Percentiles rank a stretch among this genome's conserved stretches.
Conservation (phyloP, 2,329 filamentous ascomycete genomes). For the Gnomoniopsis sp. region DNA sequence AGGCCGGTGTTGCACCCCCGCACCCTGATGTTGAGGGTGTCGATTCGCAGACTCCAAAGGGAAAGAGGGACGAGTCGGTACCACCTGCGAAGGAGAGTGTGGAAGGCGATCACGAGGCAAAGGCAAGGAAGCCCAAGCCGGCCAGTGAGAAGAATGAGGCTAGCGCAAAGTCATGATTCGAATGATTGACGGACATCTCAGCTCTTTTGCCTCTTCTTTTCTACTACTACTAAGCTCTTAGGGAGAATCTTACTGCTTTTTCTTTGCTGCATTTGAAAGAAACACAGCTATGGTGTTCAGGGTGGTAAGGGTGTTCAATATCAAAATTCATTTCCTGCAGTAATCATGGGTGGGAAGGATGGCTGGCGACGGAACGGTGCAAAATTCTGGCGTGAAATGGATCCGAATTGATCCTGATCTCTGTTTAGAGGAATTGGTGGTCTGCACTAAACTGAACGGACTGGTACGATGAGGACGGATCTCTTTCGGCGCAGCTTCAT, state of each 20-base stretch:
- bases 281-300: neutral
- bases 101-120: constrained; percentile 57
- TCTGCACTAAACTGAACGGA: neutral
- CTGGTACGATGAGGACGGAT: neutral
- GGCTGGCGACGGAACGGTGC: neutral
- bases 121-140: constrained; percentile 55
- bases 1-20: constrained; percentile 46
- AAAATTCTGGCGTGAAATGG: neutral
- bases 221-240: neutral
- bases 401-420: neutral
- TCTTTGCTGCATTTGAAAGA: neutral
- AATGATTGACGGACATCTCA: constrained; percentile 15
- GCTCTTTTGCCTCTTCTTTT: constrained; percentile 9
- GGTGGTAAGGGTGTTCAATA: constrained; percentile 3
- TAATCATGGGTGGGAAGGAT: neutral
- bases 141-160: constrained; percentile 62
- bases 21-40: constrained; percentile 60
- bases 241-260: neutral
- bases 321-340: neutral
- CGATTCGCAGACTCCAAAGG: constrained; percentile 54
- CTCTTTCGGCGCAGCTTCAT: neutral
- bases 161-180: constrained; percentile 22
- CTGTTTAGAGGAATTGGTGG: neutral
- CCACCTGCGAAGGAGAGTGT: constrained; percentile 46
- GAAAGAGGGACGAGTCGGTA: constrained; percentile 34